Conservation (phyloP, 1,284 basidiomycete genomes). For the Ceratobasidium sp. region DNA sequence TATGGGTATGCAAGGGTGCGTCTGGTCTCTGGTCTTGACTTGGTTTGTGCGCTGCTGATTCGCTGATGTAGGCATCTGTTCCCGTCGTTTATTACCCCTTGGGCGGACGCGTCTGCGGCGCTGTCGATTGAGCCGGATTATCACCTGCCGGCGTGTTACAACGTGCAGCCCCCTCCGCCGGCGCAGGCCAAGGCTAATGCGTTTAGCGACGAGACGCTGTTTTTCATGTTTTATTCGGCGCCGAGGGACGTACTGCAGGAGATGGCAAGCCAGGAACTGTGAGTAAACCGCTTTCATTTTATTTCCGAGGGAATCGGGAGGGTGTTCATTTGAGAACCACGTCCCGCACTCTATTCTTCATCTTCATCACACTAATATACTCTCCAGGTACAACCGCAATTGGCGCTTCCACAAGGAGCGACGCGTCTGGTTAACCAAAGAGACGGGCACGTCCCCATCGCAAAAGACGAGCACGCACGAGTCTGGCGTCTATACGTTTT, state of each 20-base stretch:
- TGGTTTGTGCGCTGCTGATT: slow-evolving; percentile 28
- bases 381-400: slow-evolving; percentile 86
- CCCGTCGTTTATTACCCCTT: slow-evolving; percentile 95
- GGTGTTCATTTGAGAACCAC: neutral
- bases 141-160: slow-evolving; percentile 92
- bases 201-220: slow-evolving; percentile 97
- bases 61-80: slow-evolving; percentile 76
- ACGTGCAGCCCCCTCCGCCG: slow-evolving; percentile 90
- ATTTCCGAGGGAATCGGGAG: neutral
- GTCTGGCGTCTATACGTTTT: slow-evolving; percentile 89
- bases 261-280: slow-evolving; percentile 95
- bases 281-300: slow-evolving; percentile 55
- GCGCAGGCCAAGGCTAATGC: slow-evolving; percentile 87
- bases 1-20: slow-evolving; percentile 84
- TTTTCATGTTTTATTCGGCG: slow-evolving; percentile 98
- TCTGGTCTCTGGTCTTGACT: slow-evolving; percentile 49
- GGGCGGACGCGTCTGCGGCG: slow-evolving; percentile 89
- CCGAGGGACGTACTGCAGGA: slow-evolving; percentile 95
- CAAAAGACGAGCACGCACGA: slow-evolving; percentile 92
- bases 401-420: slow-evolving; percentile 98
- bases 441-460: slow-evolving; percentile 81
- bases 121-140: slow-evolving; percentile 90
- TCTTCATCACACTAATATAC: slow-evolving; percentile 32
- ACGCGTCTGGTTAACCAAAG: slow-evolving; percentile 95
- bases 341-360: neutral